A percentile compares a stretch with the other conserved stretches of the same genome.
Evolutionary conservation across 345 rosid genomes (phyloP).

Genomic region (Hirschfeldia incana): DNA sequence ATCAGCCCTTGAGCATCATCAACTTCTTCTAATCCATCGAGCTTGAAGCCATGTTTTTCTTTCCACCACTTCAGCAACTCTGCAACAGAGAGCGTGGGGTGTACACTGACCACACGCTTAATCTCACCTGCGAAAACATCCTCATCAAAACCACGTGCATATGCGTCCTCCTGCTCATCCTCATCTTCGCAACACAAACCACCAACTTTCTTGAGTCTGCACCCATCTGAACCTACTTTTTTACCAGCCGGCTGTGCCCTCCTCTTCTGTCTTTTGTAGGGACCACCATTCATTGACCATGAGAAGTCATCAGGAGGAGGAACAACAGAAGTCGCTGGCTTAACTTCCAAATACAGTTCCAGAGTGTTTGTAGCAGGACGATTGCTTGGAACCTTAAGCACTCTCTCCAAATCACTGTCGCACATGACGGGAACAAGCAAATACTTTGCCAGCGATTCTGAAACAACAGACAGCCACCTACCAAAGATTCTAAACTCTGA

Average conservation of each 20-base stretch:
- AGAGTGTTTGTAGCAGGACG: neutral
- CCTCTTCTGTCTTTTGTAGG: neutral
- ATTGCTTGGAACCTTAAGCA: constrained; percentile 16
- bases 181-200: too few relatives aligned
- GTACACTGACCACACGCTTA: constrained; percentile 2
- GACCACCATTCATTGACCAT: neutral
- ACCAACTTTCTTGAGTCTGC: too few relatives aligned
- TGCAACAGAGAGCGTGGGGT: neutral
- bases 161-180: too few relatives aligned
- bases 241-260: too few relatives aligned
- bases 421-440: neutral
- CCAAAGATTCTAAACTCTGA: neutral
- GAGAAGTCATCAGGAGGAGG: neutral
- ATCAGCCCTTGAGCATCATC: neutral
- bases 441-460: neutral
- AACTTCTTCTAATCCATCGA: neutral
- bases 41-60: neutral
- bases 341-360: constrained; percentile 15
- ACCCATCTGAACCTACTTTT: too few relatives aligned
- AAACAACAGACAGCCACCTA: constrained; percentile 5
- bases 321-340: neutral
- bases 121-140: neutral
- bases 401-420: neutral
- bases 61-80: neutral
- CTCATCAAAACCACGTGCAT: neutral